Evolutionary conservation across 306 rosid species (phyloP).

Genomic region (Pterocarpus santalinus): DNA sequence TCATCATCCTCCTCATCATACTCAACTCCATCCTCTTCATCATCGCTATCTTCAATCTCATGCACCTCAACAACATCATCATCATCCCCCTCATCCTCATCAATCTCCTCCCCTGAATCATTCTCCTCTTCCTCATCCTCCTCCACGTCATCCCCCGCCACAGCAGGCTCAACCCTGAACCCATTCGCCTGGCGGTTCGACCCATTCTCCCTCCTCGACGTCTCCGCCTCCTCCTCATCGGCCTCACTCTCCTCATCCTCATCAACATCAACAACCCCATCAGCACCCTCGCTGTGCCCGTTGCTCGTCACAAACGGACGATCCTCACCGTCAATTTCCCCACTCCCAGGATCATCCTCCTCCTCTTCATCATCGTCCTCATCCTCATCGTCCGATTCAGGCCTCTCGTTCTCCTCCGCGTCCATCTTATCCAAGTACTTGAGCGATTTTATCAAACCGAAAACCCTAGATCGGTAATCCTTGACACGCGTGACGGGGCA

Average conservation of each 20-base stretch:
- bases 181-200: constrained; percentile 66
- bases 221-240: constrained; percentile 86
- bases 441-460: constrained; percentile 81
- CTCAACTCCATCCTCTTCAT: constrained; percentile 75
- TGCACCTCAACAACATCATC: constrained; percentile 90
- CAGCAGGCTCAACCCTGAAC: constrained; percentile 67
- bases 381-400: constrained; percentile 84
- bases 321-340: constrained; percentile 87
- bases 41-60: constrained; percentile 77
- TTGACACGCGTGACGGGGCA: constrained; percentile 89
- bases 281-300: constrained; percentile 75
- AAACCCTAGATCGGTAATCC: constrained; percentile 99
- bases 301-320: constrained; percentile 58
- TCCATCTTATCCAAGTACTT: constrained; percentile 95
- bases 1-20: constrained; percentile 82
- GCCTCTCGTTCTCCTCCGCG: constrained; percentile 90
- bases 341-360: constrained; percentile 94
- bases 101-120: constrained; percentile 82
- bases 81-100: constrained; percentile 82
- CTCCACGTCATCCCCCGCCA: constrained; percentile 54
- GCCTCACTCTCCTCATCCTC: constrained; percentile 95
- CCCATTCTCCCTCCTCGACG: constrained; percentile 64
- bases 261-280: constrained; percentile 83
- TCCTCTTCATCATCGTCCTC: constrained; percentile 60
- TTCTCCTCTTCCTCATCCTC: constrained; percentile 75